Evolutionary conservation across 805 yeast species (phyloP).

Genomic region (Hanseniaspora lachancei): DNA sequence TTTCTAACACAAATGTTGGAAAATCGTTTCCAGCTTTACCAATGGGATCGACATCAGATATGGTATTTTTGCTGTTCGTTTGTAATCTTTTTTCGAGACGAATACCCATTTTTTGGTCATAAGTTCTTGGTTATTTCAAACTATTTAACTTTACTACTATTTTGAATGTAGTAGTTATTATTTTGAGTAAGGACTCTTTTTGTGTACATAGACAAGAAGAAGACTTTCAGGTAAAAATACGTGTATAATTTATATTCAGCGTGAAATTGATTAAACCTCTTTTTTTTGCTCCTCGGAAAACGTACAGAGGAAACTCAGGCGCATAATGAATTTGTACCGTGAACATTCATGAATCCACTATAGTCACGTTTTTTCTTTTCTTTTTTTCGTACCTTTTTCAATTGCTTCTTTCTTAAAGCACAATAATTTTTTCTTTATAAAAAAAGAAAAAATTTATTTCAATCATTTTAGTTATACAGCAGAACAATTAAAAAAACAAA

Average conservation of each 20-base stretch:
- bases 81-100: neutral
- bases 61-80: neutral
- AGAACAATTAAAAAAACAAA: too few species aligned
- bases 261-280: neutral
- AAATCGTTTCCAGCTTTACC: conserved; percentile 1
- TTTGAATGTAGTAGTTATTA: too few species aligned
- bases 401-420: neutral
- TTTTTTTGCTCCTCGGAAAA: neutral
- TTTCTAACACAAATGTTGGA: conserved; percentile 5
- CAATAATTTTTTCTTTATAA: too few species aligned
- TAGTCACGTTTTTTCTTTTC: neutral
- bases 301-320: neutral
- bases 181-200: too few species aligned
- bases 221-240: neutral
- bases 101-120: neutral
- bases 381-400: neutral
- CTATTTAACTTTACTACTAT: too few species aligned
- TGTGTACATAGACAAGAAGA: neutral
- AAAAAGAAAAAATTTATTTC: too few species aligned
- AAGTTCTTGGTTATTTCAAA: neutral
- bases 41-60: conserved; percentile 4
- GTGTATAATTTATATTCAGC: neutral
- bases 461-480: too few species aligned
- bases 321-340: neutral
- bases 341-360: too few species aligned